Percentiles rank a stretch among this genome's conserved stretches.
These are phyloP conservation scores for Ammopiptanthus mongolicus DNA, from an alignment of 306 rosid species.

Conservation along the genomic window DNA sequence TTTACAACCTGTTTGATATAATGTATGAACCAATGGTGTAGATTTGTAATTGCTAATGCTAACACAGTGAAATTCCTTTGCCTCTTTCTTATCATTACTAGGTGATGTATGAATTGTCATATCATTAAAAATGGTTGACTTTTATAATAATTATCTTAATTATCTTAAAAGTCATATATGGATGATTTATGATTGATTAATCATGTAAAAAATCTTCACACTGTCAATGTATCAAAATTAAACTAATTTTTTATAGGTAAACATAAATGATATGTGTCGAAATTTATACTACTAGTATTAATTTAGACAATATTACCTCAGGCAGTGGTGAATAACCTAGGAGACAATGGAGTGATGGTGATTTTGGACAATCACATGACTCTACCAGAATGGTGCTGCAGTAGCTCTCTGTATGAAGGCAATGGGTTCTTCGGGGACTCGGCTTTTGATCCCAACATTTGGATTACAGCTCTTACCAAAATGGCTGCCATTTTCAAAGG, in stretches of 20 bases:
- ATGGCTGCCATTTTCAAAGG: slow-evolving; percentile 70
- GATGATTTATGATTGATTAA: too few species aligned
- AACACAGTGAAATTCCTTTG: too few species aligned
- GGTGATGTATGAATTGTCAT: too few species aligned
- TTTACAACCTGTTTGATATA: slow-evolving; percentile 3
- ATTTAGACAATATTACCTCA: background rate
- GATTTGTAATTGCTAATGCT: background rate
- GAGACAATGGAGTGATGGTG: slow-evolving; percentile 58
- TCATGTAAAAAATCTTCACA: too few species aligned
- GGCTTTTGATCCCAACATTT: slow-evolving; percentile 52
- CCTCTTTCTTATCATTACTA: too few species aligned
- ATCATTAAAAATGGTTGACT: too few species aligned
- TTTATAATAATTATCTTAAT: too few species aligned
- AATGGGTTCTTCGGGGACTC: slow-evolving; percentile 81
- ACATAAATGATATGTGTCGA: too few species aligned
- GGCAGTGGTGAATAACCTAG: slow-evolving; percentile 61
- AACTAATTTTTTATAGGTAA: too few species aligned
- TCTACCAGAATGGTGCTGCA: slow-evolving; percentile 79
- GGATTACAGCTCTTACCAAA: slow-evolving; percentile 58
- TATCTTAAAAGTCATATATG: too few species aligned
- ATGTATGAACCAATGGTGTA: background rate
- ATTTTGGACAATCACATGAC: slow-evolving; percentile 71
- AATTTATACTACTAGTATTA: too few species aligned
- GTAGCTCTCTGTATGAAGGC: slow-evolving; percentile 47
- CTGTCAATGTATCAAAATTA: too few species aligned